These are phyloP conservation scores for Brettanomyces custersianus DNA, from an alignment of 805 yeast genomes.

Conservation along the genomic window DNA sequence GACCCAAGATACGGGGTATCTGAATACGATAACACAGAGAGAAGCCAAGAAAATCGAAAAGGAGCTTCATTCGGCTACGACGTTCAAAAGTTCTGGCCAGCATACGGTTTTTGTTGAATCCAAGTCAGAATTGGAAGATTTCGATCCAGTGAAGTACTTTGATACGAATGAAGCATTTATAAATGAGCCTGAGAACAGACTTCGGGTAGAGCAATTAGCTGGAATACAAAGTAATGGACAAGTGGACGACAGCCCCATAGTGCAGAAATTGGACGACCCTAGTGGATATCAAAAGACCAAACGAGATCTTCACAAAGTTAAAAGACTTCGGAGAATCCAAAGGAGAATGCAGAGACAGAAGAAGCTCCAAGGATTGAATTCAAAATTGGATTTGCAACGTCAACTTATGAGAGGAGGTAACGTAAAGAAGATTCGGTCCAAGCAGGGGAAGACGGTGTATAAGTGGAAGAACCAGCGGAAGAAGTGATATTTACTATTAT, in stretches of 20 bases:
- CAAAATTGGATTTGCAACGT: conserved; percentile 65
- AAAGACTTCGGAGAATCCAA: conserved; percentile 51
- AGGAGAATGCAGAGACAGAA: conserved; percentile 60
- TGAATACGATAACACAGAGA: conserved; percentile 64
- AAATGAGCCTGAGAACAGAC: conserved; percentile 60
- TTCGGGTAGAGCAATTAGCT: conserved; percentile 51
- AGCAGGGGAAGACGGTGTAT: conserved; percentile 60
- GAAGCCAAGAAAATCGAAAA: conserved; percentile 60
- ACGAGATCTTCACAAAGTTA: conserved; percentile 43
- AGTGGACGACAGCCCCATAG: conserved; percentile 20
- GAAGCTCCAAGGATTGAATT: conserved; percentile 60
- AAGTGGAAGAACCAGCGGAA: conserved; percentile 84
- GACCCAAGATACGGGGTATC: conserved; percentile 84
- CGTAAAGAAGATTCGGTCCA: conserved; percentile 63
- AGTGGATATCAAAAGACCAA: conserved; percentile 14
- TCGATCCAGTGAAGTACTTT: conserved; percentile 59
- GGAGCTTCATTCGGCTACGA: conserved; percentile 38
- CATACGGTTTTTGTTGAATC: conserved; percentile 83
- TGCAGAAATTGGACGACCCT: conserved; percentile 13
- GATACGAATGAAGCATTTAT: conserved; percentile 61
- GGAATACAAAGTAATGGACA: conserved; percentile 16
- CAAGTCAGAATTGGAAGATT: conserved; percentile 42
- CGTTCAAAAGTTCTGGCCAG: conserved; percentile 48
- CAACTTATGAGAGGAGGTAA: conserved; percentile 89
- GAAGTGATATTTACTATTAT: conserved; percentile 20